Conservation (phyloP, 2,329 filamentous ascomycete species). For the Aspergillus latus region DNA sequence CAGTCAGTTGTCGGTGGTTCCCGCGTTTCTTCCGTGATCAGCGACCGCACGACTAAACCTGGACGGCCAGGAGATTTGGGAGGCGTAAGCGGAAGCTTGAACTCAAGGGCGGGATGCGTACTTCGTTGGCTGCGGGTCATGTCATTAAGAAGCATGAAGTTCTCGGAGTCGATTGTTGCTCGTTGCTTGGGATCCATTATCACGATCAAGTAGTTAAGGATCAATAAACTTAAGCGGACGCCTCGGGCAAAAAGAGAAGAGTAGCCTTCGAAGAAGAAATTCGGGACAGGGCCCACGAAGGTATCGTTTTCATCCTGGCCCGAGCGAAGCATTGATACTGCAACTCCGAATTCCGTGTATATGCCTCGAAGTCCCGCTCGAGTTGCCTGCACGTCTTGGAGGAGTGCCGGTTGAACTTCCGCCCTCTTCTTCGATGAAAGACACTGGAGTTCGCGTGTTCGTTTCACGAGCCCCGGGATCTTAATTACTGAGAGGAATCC, state of each 20-base stretch:
- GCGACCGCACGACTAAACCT: conserved; percentile 19
- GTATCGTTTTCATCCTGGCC: conserved; percentile 16
- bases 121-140: conserved; percentile 12
- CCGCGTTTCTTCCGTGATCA: conserved; percentile 19
- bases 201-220: conserved; percentile 24
- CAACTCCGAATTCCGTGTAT: conserved; percentile 27
- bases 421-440: conserved; percentile 10
- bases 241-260: conserved; percentile 22
- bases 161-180: conserved; percentile 14
- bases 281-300: conserved; percentile 26
- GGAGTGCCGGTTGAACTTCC: conserved; percentile 15
- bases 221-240: conserved; percentile 20
- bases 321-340: conserved; percentile 23
- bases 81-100: conserved; percentile 12
- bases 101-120: not conserved
- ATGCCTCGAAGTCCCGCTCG: conserved; percentile 27
- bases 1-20: conserved; percentile 24
- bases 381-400: conserved; percentile 21
- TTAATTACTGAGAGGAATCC: conserved; percentile 30
- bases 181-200: conserved; percentile 23
- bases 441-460: conserved; percentile 18
- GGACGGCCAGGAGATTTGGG: conserved; percentile 17
- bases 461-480: conserved; percentile 30
- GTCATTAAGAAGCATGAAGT: conserved; percentile 14
- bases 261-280: conserved; percentile 26